Evolutionary conservation across 2,329 filamentous ascomycete species (phyloP).

Genomic region (Arachnopeziza araneosa): DNA sequence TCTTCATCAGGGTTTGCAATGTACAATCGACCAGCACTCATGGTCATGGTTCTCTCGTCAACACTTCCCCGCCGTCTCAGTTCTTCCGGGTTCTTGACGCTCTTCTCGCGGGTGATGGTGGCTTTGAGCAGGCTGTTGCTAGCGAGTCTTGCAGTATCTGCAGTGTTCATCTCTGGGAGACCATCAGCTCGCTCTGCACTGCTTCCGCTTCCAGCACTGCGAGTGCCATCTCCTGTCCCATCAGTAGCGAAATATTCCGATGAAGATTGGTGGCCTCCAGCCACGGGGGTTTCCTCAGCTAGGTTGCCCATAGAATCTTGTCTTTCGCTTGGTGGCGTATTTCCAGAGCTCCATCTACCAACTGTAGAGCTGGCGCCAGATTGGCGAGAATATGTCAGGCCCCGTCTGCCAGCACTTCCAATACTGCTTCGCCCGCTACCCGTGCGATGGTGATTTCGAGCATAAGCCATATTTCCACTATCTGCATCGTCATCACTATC

Average conservation of each 20-base stretch:
- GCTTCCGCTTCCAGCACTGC: conserved; percentile 28
- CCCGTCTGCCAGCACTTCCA: conserved; percentile 32
- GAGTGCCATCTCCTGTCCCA: conserved; percentile 21
- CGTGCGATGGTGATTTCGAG: conserved; percentile 60
- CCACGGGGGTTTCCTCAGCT: conserved; percentile 24
- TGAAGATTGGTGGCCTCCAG: conserved; percentile 7
- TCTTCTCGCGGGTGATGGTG: conserved; percentile 57
- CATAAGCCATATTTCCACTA: conserved; percentile 35
- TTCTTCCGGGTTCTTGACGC: conserved; percentile 63
- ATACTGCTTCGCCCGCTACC: conserved; percentile 67
- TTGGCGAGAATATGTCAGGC: conserved; percentile 35
- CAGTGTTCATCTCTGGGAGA: conserved; percentile 45
- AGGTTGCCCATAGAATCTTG: conserved; percentile 23
- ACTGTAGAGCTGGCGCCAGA: conserved; percentile 28
- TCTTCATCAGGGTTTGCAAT: conserved; percentile 73
- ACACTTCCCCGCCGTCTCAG: conserved; percentile 73
- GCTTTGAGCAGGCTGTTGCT: conserved; percentile 54
- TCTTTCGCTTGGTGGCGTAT: conserved; percentile 39
- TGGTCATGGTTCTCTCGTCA: conserved; percentile 69
- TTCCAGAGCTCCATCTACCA: conserved; percentile 37
- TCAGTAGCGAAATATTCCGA: conserved; percentile 25
- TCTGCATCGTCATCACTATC: conserved; percentile 72
- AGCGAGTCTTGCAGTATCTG: conserved; percentile 44
- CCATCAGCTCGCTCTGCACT: conserved; percentile 52
- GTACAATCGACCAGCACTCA: conserved; percentile 61